These are phyloP conservation scores for Carex scoparia DNA, from an alignment of 176 grass and related monocot genomes.

Conservation along the genomic window DNA sequence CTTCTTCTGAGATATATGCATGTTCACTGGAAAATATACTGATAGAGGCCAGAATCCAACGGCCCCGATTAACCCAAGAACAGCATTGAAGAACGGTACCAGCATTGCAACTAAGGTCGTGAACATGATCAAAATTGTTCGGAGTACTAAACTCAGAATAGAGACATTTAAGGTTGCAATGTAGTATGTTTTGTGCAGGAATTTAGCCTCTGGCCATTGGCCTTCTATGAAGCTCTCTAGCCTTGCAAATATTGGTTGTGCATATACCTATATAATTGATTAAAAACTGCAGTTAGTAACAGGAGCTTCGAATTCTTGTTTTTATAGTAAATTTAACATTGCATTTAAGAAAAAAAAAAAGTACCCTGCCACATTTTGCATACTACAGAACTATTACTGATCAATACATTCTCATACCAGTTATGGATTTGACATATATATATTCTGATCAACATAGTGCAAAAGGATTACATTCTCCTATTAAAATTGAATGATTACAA, in stretches of 20 bases:
- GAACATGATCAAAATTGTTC: slow-evolving; percentile 84
- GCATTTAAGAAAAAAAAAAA: not conserved
- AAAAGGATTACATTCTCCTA: not conserved
- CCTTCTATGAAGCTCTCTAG: slow-evolving; percentile 59
- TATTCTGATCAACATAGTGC: not conserved
- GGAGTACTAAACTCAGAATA: slow-evolving; percentile 65
- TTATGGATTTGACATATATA: not conserved
- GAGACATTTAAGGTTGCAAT: slow-evolving; percentile 42
- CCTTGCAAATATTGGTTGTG: slow-evolving; percentile 86
- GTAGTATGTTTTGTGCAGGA: slow-evolving; percentile 80
- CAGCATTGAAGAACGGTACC: slow-evolving; percentile 88
- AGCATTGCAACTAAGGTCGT: slow-evolving; percentile 83
- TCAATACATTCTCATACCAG: not conserved
- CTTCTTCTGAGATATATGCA: slow-evolving; percentile 65
- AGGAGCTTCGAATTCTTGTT: not conserved
- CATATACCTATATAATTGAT: slow-evolving; percentile 54
- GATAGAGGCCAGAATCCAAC: slow-evolving; percentile 93
- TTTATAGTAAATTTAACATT: not conserved
- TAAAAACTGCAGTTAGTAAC: not conserved
- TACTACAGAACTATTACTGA: not conserved
- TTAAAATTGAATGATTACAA: not conserved
- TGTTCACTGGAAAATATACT: slow-evolving; percentile 91
- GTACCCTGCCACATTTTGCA: not conserved
- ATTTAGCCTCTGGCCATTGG: slow-evolving; percentile 76
- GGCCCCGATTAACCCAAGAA: slow-evolving; percentile 85